Base-by-base conservation (phyloP, 768 basidiomycete species). In the Mycena crocata region DNA sequence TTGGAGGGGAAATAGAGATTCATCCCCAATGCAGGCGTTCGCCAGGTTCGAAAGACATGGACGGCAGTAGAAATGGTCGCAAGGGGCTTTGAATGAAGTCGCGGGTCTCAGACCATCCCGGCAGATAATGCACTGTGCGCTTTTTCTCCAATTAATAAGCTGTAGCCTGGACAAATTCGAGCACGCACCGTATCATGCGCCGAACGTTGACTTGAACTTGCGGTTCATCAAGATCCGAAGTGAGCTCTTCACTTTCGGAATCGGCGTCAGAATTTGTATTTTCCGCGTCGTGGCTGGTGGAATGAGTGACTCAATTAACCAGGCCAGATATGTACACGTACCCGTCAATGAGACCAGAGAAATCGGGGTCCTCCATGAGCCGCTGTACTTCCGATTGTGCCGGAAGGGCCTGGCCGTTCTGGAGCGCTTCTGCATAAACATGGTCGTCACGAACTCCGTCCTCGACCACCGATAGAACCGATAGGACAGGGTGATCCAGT, bases 1-100 rank as follows among this genome's bases (percentile, higher is more conserved):
- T 37, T 83, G 81, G 12, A 86, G 77, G 0, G 88, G 87, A 60
- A 82, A 82, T 5, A 88, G 80, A 0, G 83, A 78, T 65, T 89
- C 88, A 67, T 89, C 88, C 4, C 75, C 77, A 14, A 80, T 79
- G 24, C 83, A 81, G 0, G 81, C 62, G 49, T 80, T 71, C 21
- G 84, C 82, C 35, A 88, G 81, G 34, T 76, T 74, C 1, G 69
- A 57, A 35, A 87, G 45, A 62, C 87, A 89, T n/a, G 57, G 73
- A 21, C 66, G 67, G 74, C 86, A 88, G 64, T 89, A 85, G 49
- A 72, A 60, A 67, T 89, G 85, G 0, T 71, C 68, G 71, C 88
- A 89, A 2, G 83, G 76, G 1, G 83, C 81, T 19, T 67, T 70
- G n/a, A 85, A 77, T 3, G 76, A 74, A 7, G 71, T 70, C 14